These are phyloP conservation scores for Hordeum pubiflorum DNA, from an alignment of 202 grass and related monocot genomes.

Conservation along the genomic window DNA sequence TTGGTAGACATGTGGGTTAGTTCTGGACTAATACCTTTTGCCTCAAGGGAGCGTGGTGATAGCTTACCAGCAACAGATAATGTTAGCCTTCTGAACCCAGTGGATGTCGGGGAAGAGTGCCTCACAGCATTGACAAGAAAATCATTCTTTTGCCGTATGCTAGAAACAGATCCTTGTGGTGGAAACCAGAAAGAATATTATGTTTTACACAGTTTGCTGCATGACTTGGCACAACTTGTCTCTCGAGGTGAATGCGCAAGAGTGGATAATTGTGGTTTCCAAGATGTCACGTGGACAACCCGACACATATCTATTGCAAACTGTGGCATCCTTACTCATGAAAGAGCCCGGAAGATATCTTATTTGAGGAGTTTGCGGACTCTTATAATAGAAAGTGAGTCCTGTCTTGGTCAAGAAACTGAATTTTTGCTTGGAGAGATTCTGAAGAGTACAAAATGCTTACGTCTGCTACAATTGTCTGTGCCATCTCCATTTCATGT, in stretches of 20 bases:
- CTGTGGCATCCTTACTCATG: not conserved
- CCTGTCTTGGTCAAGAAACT: not conserved
- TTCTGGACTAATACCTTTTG: slow-evolving; percentile 23
- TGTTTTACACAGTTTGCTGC: not conserved
- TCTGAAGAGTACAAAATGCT: not conserved
- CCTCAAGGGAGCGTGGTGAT: not conserved
- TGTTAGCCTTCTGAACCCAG: not conserved
- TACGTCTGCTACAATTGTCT: not conserved
- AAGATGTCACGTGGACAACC: not conserved
- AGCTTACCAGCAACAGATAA: not conserved
- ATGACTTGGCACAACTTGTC: not conserved
- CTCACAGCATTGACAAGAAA: slow-evolving; percentile 14
- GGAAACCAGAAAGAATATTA: slow-evolving; percentile 4
- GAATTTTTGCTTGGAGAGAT: not conserved
- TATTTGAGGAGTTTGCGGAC: not conserved
- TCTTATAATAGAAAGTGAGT: not conserved
- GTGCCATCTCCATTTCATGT: not conserved
- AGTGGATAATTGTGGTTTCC: not conserved
- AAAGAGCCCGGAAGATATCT: not conserved
- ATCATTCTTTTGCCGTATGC: slow-evolving; percentile 25
- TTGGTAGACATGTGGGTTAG: slow-evolving; percentile 29
- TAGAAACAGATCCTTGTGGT: not conserved
- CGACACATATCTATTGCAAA: not conserved
- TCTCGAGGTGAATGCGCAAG: not conserved
- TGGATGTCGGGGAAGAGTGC: not conserved